phyloP scores from a whole-genome alignment of 108 stramenopile species.

The Nitzschia sp. region DNA sequence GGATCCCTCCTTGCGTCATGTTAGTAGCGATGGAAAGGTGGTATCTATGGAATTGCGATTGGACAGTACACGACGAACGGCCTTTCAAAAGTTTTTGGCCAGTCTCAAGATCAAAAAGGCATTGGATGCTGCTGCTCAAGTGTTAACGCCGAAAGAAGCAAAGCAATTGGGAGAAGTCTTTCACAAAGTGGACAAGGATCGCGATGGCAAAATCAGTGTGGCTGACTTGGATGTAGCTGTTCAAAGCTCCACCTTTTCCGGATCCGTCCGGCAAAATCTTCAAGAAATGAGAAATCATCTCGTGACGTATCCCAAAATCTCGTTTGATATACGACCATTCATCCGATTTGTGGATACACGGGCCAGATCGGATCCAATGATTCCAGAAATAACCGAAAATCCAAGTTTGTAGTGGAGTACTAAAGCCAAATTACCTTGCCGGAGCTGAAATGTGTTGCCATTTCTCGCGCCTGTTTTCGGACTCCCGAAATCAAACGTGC shows the following conservation, averaged over 20 bases:
- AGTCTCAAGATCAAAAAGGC: slow-evolving; percentile 20
- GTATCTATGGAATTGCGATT: background rate
- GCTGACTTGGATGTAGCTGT: slow-evolving; percentile 15
- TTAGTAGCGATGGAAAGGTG: background rate
- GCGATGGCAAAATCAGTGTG: slow-evolving; percentile 12
- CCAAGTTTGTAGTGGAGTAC: no score
- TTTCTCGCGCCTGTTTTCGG: no score
- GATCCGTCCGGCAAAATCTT: background rate
- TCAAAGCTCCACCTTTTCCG: background rate
- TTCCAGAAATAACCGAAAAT: no score
- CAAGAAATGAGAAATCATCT: slow-evolving; percentile 2
- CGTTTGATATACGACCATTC: slow-evolving; percentile 10
- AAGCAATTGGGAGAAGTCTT: slow-evolving; percentile 19
- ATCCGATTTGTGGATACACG: background rate
- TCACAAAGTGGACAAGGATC: slow-evolving; percentile 10
- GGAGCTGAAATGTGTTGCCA: no score
- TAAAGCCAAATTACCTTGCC: no score
- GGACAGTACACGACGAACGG: slow-evolving; percentile 6
- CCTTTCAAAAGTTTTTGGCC: slow-evolving; percentile 28
- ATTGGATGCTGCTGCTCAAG: background rate
- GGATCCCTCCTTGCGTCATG: background rate
- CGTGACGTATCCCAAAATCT: background rate
- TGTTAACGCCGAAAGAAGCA: slow-evolving; percentile 12
- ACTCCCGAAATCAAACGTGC: no score
- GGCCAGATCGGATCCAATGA: background rate